Percentiles rank a stretch among this genome's conserved stretches.
Conservation (phyloP, 129 eudicot species). For the Escallonia herrerae region DNA sequence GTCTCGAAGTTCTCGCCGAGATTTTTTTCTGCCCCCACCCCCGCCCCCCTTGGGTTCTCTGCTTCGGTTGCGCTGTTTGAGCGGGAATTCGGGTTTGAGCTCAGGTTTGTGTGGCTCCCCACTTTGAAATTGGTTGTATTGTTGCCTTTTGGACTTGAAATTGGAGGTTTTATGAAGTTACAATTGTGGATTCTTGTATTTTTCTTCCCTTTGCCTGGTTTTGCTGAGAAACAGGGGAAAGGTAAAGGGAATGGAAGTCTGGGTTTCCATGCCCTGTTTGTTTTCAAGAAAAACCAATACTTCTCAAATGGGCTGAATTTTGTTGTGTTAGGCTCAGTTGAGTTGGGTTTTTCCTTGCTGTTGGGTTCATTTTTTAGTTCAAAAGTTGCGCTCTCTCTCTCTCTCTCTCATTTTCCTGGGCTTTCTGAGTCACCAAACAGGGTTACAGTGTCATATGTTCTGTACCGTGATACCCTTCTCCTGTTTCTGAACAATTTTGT, state of each 20-base stretch:
- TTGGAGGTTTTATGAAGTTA: neutral
- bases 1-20: conserved; percentile 18
- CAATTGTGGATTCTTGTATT: neutral
- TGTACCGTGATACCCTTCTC: too few species aligned
- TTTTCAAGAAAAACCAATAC: neutral
- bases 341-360: neutral
- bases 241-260: neutral
- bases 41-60: neutral
- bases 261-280: conserved; percentile 6
- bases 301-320: neutral
- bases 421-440: too few species aligned
- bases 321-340: neutral
- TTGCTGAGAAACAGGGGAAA: neutral
- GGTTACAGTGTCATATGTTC: too few species aligned
- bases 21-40: neutral
- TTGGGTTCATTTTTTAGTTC: neutral
- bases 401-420: too few species aligned
- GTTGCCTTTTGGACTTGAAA: neutral
- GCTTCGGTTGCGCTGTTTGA: conserved; percentile 12
- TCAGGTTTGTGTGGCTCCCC: conserved; percentile 21
- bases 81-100: conserved; percentile 13
- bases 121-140: too few species aligned
- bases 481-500: neutral
- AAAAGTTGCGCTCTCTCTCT: neutral
- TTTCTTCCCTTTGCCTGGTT: neutral